These are phyloP conservation scores for Saccharomyces cerevisiae DNA, from an alignment of 805 yeast genomes.

Conservation along the genomic window DNA sequence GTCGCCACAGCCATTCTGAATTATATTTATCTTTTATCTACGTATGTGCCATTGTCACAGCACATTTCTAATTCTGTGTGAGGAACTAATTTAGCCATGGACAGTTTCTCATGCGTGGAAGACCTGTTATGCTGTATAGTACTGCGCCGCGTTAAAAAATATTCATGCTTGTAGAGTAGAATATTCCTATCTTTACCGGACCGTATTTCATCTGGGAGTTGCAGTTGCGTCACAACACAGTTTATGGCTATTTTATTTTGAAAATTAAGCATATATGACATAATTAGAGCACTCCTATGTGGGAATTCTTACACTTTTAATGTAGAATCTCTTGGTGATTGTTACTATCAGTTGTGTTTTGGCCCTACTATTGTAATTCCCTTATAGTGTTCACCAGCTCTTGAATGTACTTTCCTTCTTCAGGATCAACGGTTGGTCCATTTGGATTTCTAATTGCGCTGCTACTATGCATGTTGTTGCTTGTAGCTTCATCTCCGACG, in stretches of 20 bases:
- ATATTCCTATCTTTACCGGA: background rate
- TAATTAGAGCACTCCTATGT: no score
- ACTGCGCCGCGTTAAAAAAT: no score
- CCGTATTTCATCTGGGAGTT: background rate
- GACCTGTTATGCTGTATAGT: no score
- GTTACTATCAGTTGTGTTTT: no score
- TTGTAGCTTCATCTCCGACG: background rate
- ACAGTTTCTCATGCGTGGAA: no score
- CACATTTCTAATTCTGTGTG: no score
- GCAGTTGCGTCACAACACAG: background rate
- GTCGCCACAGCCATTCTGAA: background rate
- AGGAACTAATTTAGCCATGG: no score
- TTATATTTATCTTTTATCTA: no score
- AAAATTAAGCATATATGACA: no score
- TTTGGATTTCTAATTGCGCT: background rate
- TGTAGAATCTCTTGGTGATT: no score
- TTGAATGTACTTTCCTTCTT: slow-evolving; percentile 8
- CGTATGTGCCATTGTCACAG: no score
- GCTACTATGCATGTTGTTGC: background rate
- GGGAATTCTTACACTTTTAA: background rate
- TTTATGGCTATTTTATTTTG: no score
- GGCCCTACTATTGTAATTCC: background rate
- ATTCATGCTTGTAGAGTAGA: background rate
- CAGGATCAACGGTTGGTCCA: slow-evolving; percentile 4
- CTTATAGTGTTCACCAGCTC: slow-evolving; percentile 7